Conservation (phyloP, 768 basidiomycete genomes). For the Tricholoma furcatifolium region DNA sequence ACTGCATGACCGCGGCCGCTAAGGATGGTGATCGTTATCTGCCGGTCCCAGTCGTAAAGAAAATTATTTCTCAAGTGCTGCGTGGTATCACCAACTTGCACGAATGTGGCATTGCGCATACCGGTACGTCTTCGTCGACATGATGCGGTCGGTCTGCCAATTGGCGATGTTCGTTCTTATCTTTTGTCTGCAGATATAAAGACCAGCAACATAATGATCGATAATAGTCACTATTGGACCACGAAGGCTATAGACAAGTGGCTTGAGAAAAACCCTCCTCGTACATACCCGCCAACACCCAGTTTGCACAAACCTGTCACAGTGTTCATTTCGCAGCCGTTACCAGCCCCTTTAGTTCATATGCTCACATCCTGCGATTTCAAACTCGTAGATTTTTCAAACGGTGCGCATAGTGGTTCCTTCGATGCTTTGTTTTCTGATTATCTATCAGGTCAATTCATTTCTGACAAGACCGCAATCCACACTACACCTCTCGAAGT, state of each 20-base stretch:
- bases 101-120: conserved; percentile 22
- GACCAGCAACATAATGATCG: conserved; percentile 26
- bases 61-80: conserved; percentile 24
- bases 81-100: conserved; percentile 23
- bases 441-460: background rate
- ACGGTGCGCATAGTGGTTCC: background rate
- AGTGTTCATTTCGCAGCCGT: background rate
- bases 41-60: conserved; percentile 26
- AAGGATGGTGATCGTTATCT: conserved; percentile 9
- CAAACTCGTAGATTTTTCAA: background rate
- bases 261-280: background rate
- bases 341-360: background rate
- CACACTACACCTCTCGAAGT: conserved; percentile 4
- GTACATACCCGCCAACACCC: background rate
- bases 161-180: too few species aligned
- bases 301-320: background rate
- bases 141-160: background rate
- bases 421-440: background rate
- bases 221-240: background rate
- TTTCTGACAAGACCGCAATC: background rate
- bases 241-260: background rate
- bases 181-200: conserved; percentile 23
- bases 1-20: conserved; percentile 10
- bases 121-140: too few species aligned
- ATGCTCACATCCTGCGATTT: background rate